Conservation (phyloP, 805 yeast species). For the Cyberlindnera xylosilytica region DNA sequence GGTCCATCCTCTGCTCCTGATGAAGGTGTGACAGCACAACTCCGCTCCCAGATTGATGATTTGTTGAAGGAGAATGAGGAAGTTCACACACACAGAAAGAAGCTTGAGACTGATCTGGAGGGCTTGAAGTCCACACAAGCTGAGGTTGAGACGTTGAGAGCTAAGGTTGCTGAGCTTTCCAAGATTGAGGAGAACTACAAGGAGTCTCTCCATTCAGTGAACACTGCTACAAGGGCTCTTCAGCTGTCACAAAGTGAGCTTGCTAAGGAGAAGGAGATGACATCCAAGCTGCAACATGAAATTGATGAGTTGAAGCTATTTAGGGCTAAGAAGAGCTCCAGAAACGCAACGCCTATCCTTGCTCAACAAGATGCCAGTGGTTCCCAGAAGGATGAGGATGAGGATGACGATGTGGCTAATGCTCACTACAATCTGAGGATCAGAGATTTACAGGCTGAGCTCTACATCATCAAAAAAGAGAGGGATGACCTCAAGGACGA, state of each 20-base stretch:
- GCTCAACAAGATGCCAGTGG: constrained; percentile 22
- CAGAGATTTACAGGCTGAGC: constrained; percentile 80
- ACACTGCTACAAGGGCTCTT: constrained; percentile 73
- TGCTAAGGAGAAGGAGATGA: constrained; percentile 51
- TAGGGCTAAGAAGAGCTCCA: constrained; percentile 37
- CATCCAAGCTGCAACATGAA: constrained; percentile 58
- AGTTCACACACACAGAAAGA: constrained; percentile 31
- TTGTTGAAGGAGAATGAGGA: constrained; percentile 46
- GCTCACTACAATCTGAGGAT: constrained; percentile 73
- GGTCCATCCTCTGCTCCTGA: not conserved
- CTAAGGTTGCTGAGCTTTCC: constrained; percentile 34
- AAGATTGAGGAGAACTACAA: constrained; percentile 63
- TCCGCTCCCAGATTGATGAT: constrained; percentile 58
- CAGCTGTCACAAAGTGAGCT: constrained; percentile 71
- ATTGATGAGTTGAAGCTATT: constrained; percentile 64
- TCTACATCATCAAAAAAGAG: constrained; percentile 77
- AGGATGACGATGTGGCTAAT: constrained; percentile 32
- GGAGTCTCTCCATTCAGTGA: constrained; percentile 67
- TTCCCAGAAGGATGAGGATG: constrained; percentile 30
- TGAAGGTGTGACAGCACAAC: constrained; percentile 20
- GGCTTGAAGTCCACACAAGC: constrained; percentile 8
- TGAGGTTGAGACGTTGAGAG: constrained; percentile 29
- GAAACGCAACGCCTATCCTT: constrained; percentile 25
- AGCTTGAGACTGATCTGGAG: constrained; percentile 34
- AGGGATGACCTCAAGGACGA: constrained; percentile 72